Evolutionary conservation across 257 asterid species (phyloP).

Genomic region (Penstemon newberryi): DNA sequence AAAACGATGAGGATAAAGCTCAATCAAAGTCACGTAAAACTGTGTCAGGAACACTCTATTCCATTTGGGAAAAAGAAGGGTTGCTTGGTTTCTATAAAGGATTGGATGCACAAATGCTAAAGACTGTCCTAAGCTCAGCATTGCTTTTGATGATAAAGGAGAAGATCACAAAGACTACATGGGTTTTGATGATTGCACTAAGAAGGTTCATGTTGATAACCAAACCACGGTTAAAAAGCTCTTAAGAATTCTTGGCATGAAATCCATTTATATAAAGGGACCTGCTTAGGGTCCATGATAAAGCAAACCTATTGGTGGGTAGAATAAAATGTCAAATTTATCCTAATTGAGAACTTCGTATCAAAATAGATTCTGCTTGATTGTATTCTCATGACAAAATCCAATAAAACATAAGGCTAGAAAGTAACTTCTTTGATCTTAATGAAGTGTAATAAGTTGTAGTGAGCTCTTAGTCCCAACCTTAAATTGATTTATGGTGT

Average conservation of each 20-base stretch:
- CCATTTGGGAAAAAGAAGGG: slow-evolving; percentile 82
- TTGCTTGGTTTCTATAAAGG: slow-evolving; percentile 81
- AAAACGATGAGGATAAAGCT: slow-evolving; percentile 32
- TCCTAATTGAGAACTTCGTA: background rate
- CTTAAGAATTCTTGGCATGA: slow-evolving; percentile 27
- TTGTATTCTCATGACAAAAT: slow-evolving; percentile 8
- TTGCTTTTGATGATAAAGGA: slow-evolving; percentile 85
- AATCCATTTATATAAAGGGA: slow-evolving; percentile 9
- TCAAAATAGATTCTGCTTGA: background rate
- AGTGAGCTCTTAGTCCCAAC: background rate
- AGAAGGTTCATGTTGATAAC: slow-evolving; percentile 51
- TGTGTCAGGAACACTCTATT: slow-evolving; percentile 45
- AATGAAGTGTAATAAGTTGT: background rate
- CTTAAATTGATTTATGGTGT: background rate
- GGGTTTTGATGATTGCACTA: slow-evolving; percentile 68
- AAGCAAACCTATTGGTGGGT: slow-evolving; percentile 15
- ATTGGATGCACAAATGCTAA: slow-evolving; percentile 78
- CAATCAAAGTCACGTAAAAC: slow-evolving; percentile 51
- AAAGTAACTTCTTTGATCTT: background rate
- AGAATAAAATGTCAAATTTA: slow-evolving; percentile 12
- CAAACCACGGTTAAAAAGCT: slow-evolving; percentile 55
- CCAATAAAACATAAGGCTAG: background rate
- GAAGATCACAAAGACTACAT: slow-evolving; percentile 77
- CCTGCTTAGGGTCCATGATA: background rate
- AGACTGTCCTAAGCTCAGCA: slow-evolving; percentile 86